These are phyloP conservation scores for Globisporangium megalacanthum DNA, from an alignment of 352 stramenopile genomes.

Conservation along the genomic window DNA sequence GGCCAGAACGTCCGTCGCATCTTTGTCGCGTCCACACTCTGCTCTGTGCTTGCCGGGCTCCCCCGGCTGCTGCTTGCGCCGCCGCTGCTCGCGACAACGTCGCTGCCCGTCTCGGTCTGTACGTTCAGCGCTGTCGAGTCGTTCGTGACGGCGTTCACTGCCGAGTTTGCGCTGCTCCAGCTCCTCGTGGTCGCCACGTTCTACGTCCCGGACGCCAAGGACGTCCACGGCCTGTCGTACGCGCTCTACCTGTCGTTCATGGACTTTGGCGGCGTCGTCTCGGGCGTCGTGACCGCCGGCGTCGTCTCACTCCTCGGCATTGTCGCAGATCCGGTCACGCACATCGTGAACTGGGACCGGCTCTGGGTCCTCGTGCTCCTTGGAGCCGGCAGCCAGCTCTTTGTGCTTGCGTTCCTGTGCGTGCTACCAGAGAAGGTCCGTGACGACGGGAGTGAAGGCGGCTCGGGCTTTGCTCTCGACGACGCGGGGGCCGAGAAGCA, in stretches of 20 bases:
- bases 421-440: conserved; percentile 61
- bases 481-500: conserved; percentile 30
- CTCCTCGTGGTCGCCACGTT: conserved; percentile 79
- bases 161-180: conserved; percentile 77
- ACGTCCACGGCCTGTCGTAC: conserved; percentile 72
- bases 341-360: conserved; percentile 51
- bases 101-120: conserved; percentile 60
- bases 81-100: conserved; percentile 20
- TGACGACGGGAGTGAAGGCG: conserved; percentile 10
- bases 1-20: conserved; percentile 62
- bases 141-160: conserved; percentile 73
- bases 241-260: conserved; percentile 81
- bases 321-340: conserved; percentile 40
- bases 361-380: conserved; percentile 62
- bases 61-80: conserved; percentile 61
- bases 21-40: conserved; percentile 72
- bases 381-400: conserved; percentile 46
- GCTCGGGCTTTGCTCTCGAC: neutral
- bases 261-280: conserved; percentile 79
- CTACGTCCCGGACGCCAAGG: conserved; percentile 52
- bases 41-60: conserved; percentile 52
- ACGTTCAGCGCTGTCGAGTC: conserved; percentile 60
- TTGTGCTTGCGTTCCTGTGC: conserved; percentile 64
- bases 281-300: conserved; percentile 48
- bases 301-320: conserved; percentile 59